phyloP scores from a whole-genome alignment of 257 asterid genomes.

The Cordia subcordata region DNA sequence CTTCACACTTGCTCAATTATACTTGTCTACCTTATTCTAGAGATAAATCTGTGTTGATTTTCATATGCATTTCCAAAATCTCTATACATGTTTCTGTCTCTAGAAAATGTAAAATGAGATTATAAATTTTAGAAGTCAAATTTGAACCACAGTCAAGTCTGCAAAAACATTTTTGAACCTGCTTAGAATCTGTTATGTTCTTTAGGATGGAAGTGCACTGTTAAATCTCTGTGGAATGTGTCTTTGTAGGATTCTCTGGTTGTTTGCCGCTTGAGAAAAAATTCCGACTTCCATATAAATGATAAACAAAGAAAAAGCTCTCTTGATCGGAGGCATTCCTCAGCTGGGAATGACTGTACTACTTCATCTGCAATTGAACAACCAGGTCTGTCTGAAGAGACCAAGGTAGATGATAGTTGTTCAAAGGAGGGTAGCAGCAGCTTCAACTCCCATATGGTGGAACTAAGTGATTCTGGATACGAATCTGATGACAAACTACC shows the following conservation, averaged over 20 bases:
- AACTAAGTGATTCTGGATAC: conserved; percentile 38
- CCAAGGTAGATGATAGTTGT: conserved; percentile 27
- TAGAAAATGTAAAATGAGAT: too few species aligned
- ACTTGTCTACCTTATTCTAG: too few species aligned
- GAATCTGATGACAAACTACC: conserved; percentile 42
- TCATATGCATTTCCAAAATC: too few species aligned
- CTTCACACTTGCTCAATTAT: too few species aligned
- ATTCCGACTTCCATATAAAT: conserved; percentile 52
- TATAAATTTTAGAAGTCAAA: too few species aligned
- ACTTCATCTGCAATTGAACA: conserved; percentile 35
- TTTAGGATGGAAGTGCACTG: background rate
- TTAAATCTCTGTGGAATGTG: background rate
- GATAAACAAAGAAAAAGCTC: conserved; percentile 24
- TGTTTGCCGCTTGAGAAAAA: conserved; percentile 77
- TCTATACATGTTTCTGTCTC: too few species aligned
- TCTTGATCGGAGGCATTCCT: conserved; percentile 14
- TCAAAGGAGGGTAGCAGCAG: conserved; percentile 57
- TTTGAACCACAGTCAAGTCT: too few species aligned
- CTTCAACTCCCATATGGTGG: conserved; percentile 48
- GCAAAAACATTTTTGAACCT: too few species aligned
- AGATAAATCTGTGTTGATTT: too few species aligned
- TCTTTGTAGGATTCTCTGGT: conserved; percentile 60
- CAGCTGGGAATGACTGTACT: conserved; percentile 13
- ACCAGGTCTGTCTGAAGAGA: conserved; percentile 22
- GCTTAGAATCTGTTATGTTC: too few species aligned